phyloP scores from a whole-genome alignment of 805 yeast genomes.

The Kluyveromyces siamensis region DNA sequence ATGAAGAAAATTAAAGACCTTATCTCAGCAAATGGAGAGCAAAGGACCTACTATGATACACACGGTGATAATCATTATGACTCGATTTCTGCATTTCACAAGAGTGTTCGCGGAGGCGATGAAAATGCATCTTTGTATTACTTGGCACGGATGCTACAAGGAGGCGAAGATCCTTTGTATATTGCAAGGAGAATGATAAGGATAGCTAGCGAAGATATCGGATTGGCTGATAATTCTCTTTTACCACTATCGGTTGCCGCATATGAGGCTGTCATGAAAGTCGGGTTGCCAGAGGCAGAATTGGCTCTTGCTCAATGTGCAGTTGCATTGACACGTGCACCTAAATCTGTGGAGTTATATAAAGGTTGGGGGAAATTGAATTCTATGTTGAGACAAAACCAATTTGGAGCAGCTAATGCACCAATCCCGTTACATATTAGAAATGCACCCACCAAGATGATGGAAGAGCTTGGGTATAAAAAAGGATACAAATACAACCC shows the following conservation, averaged over 20 bases:
- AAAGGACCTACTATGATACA: constrained; percentile 51
- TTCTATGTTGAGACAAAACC: constrained; percentile 44
- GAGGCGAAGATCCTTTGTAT: constrained; percentile 91
- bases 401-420: constrained; percentile 40
- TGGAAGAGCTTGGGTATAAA: constrained; percentile 84
- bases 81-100: constrained; percentile 91
- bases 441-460: constrained; percentile 88
- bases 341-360: constrained; percentile 80
- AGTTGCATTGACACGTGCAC: constrained; percentile 77
- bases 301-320: constrained; percentile 86
- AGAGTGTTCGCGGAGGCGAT: constrained; percentile 81
- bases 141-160: constrained; percentile 76
- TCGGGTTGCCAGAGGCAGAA: constrained; percentile 95
- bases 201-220: constrained; percentile 93
- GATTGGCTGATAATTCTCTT: constrained; percentile 72
- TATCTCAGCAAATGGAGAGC: constrained; percentile 3
- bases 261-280: constrained; percentile 76
- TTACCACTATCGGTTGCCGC: constrained; percentile 82
- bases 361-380: constrained; percentile 70
- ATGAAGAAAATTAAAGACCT: background rate
- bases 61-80: constrained; percentile 93
- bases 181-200: constrained; percentile 87
- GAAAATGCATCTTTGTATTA: constrained; percentile 87
- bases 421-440: constrained; percentile 67
- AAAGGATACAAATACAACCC: constrained; percentile 88